Conservation (phyloP, 148 eudicot genomes). For the Rhododendron vialii region DNA sequence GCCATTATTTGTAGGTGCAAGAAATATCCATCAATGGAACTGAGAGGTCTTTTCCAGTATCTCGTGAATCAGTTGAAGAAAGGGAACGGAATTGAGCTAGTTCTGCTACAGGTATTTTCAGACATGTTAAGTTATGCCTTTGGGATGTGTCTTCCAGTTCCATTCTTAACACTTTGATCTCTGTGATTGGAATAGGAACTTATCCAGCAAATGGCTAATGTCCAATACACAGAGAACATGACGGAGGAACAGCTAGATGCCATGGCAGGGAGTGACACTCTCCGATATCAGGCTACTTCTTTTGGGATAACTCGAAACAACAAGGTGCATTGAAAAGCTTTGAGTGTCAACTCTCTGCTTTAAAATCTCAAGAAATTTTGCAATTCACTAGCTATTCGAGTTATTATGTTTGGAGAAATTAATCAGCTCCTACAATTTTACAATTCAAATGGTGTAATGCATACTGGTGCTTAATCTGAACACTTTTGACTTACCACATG, state of each 20-base stretch:
- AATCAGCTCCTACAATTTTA: background rate
- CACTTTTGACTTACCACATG: background rate
- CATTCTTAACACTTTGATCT: background rate
- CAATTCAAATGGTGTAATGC: background rate
- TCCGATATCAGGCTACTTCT: conserved; percentile 89
- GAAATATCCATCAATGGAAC: conserved; percentile 98
- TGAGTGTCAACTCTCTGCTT: background rate
- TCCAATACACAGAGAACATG: conserved; percentile 96
- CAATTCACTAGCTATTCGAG: background rate
- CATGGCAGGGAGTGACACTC: conserved; percentile 97
- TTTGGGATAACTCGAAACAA: conserved; percentile 86
- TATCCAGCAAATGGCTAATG: conserved; percentile 98
- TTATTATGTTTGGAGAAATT: background rate
- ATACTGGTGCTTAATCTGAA: background rate
- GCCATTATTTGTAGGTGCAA: conserved; percentile 63
- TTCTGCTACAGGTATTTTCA: conserved; percentile 73
- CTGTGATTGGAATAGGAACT: conserved; percentile 58
- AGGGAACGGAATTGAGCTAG: conserved; percentile 91
- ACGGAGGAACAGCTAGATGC: conserved; percentile 97
- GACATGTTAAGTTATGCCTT: background rate
- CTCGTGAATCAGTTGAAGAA: conserved; percentile 92
- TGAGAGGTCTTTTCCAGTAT: conserved; percentile 91
- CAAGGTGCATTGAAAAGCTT: conserved; percentile 44
- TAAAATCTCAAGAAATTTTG: background rate
- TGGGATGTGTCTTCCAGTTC: background rate